Percentiles rank a stretch among this genome's conserved stretches.
These are phyloP conservation scores for Fulvia fulva DNA, from an alignment of 2,329 filamentous ascomycete genomes.

Conservation along the genomic window DNA sequence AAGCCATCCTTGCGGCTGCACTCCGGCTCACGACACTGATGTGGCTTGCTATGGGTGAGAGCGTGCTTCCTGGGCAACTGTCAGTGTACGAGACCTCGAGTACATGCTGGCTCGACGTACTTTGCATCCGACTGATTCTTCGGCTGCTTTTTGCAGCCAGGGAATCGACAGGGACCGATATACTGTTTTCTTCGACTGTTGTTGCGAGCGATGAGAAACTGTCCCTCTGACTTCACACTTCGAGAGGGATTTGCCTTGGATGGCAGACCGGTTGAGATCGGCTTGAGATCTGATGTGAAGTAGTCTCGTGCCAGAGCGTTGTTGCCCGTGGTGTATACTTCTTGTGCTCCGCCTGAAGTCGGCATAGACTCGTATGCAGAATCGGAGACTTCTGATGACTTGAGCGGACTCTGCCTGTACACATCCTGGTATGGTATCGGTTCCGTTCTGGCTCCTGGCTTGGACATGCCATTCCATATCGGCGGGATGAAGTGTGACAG, in stretches of 20 bases:
- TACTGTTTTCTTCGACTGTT: conserved; percentile 2
- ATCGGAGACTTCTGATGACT: conserved; percentile 10
- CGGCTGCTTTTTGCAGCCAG: conserved; percentile 10
- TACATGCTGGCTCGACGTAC: conserved; percentile 7
- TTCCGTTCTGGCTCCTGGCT: conserved; percentile 6
- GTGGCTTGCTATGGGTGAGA: conserved; percentile 65
- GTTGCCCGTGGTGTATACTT: conserved; percentile 9
- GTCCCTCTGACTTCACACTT: conserved; percentile 10
- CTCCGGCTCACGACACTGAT: conserved; percentile 54
- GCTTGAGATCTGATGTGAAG: not conserved
- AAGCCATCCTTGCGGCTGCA: conserved; percentile 64
- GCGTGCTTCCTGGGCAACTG: conserved; percentile 63
- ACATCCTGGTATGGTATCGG: conserved; percentile 8
- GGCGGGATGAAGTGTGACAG: not conserved
- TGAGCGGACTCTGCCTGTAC: not conserved
- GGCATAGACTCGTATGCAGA: conserved; percentile 17
- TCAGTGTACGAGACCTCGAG: not conserved
- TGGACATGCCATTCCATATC: not conserved
- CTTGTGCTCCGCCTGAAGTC: not conserved
- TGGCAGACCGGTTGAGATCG: not conserved
- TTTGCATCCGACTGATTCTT: conserved; percentile 23
- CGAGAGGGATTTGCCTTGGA: not conserved
- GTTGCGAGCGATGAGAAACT: not conserved
- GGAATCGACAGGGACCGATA: conserved; percentile 4
- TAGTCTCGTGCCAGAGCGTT: conserved; percentile 10